A percentile compares a stretch with the other conserved stretches of the same genome.
phyloP scores from a whole-genome alignment of 2,329 filamentous ascomycete species.

The Ascocoryne sarcoides region DNA sequence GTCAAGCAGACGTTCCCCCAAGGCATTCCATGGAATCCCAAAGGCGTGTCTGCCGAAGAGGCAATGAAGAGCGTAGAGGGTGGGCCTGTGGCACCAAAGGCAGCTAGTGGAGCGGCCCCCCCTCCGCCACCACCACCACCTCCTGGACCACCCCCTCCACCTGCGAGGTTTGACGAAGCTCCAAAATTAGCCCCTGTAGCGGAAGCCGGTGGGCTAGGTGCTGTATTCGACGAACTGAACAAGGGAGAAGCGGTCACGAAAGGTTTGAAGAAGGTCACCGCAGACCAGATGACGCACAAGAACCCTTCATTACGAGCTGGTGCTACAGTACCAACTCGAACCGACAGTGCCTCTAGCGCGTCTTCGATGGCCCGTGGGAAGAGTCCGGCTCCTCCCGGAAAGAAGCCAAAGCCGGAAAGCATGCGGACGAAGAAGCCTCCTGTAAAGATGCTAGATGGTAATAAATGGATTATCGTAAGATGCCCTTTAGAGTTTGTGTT shows the following conservation, averaged over 20 bases:
- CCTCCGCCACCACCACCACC: constrained; percentile 63
- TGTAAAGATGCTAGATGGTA: constrained; percentile 71
- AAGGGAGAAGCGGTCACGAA: constrained; percentile 82
- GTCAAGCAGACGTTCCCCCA: constrained; percentile 73
- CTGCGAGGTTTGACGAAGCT: constrained; percentile 44
- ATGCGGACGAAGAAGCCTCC: constrained; percentile 78
- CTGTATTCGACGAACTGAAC: constrained; percentile 89
- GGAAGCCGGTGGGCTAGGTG: constrained; percentile 58
- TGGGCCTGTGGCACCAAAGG: constrained; percentile 35
- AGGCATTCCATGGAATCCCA: constrained; percentile 80
- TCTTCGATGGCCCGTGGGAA: constrained; percentile 53
- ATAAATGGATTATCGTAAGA: constrained; percentile 83
- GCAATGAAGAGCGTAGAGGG: constrained; percentile 52
- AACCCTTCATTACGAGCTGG: constrained; percentile 76
- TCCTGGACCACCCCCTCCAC: constrained; percentile 49
- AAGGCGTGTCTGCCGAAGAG: constrained; percentile 64
- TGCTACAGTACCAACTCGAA: constrained; percentile 57
- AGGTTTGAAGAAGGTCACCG: constrained; percentile 85
- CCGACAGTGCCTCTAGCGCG: constrained; percentile 42
- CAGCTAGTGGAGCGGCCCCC: constrained; percentile 45
- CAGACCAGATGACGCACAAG: constrained; percentile 96
- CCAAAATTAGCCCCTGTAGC: constrained; percentile 36
- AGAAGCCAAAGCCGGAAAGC: constrained; percentile 78
- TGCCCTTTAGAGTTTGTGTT: not conserved
- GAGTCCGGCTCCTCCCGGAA: constrained; percentile 80